Evolutionary conservation across 805 yeast genomes (phyloP).

Genomic region (Starmerella sp.): DNA sequence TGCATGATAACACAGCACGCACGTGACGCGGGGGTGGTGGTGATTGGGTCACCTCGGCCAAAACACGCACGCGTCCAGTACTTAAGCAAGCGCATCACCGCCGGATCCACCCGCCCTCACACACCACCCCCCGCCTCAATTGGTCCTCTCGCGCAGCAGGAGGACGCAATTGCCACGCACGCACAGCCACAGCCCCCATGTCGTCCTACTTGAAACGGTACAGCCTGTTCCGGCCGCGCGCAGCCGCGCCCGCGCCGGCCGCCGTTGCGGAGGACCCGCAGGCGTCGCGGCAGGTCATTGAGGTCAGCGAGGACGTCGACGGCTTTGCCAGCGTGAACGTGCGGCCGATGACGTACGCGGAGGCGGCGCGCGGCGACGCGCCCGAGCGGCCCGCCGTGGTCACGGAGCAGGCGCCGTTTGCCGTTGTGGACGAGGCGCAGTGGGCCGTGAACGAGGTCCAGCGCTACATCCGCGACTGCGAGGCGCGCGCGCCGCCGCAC

Average conservation of each 20-base stretch:
- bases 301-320: constrained; percentile 24
- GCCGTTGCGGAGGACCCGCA: constrained; percentile 4
- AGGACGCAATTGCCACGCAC: not conserved
- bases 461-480: constrained; percentile 4
- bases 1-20: not conserved
- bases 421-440: constrained; percentile 12
- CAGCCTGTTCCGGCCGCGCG: constrained; percentile 9
- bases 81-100: not conserved
- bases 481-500: not conserved
- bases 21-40: not conserved
- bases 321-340: constrained; percentile 39
- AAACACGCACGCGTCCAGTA: constrained; percentile 1
- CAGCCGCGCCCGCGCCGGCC: constrained; percentile 3
- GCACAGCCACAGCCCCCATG: not conserved
- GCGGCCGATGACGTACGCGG: constrained; percentile 43
- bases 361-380: constrained; percentile 29
- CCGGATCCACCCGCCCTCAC: not conserved
- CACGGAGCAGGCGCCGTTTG: constrained; percentile 1
- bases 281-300: constrained; percentile 14
- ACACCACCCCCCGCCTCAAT: not conserved
- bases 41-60: not conserved
- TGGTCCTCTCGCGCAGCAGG: not conserved
- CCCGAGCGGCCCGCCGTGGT: constrained; percentile 2
- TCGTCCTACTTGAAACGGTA: constrained; percentile 7
- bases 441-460: constrained; percentile 14